phyloP scores from a whole-genome alignment of 495 filamentous ascomycete genomes.

The Achaetomiella virescens region DNA sequence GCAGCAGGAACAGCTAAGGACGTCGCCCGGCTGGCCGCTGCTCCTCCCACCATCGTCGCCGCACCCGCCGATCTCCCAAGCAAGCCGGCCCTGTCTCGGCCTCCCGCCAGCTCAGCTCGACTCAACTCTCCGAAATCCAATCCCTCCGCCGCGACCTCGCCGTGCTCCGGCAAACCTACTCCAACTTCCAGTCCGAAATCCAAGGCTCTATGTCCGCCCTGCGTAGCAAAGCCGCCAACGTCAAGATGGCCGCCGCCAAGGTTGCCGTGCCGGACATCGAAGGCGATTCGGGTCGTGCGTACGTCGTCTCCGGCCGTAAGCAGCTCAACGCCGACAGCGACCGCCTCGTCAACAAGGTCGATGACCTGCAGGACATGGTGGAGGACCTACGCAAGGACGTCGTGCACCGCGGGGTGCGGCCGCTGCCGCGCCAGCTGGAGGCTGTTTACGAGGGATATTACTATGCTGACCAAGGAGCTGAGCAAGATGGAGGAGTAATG shows the following conservation, averaged over 20 bases:
- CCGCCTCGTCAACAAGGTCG: conserved; percentile 79
- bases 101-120: conserved; percentile 33
- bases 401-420: conserved; percentile 84
- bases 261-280: conserved; percentile 57
- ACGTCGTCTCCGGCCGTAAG: conserved; percentile 83
- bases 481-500: conserved; percentile 94
- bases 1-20: conserved; percentile 90
- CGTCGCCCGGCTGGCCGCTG: conserved; percentile 71
- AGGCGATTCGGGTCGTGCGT: conserved; percentile 67
- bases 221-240: conserved; percentile 66
- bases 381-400: conserved; percentile 98
- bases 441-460: conserved; percentile 80
- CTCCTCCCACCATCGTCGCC: conserved; percentile 46
- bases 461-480: conserved; percentile 71
- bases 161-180: conserved; percentile 87
- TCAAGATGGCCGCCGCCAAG: conserved; percentile 70
- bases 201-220: conserved; percentile 79
- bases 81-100: conserved; percentile 9
- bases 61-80: conserved; percentile 30
- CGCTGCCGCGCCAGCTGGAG: conserved; percentile 86
- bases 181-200: conserved; percentile 81
- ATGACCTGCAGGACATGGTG: conserved; percentile 91
- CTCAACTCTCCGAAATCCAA: conserved; percentile 69
- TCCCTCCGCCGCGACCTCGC: conserved; percentile 85
- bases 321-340: conserved; percentile 76